These are phyloP conservation scores for Boletus pseudo-olivaceus DNA, from an alignment of 768 basidiomycete species.

Conservation along the genomic window DNA sequence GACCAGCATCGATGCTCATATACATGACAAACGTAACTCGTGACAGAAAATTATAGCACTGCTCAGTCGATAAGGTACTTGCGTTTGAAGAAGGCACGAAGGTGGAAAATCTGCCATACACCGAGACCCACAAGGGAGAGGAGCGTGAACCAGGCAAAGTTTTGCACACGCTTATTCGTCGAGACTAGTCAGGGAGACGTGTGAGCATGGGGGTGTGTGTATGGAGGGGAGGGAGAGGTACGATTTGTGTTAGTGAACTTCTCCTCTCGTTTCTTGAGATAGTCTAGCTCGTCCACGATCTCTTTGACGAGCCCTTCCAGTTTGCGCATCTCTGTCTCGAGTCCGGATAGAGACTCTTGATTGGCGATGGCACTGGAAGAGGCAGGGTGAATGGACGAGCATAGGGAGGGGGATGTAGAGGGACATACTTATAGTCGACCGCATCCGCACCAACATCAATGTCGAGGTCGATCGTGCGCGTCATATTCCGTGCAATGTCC, in stretches of 20 bases:
- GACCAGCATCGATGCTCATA: not conserved
- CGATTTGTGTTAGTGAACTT: slow-evolving; percentile 86
- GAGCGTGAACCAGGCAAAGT: slow-evolving; percentile 89
- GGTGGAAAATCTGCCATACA: slow-evolving; percentile 92
- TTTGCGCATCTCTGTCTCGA: slow-evolving; percentile 98
- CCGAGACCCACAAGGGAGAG: slow-evolving; percentile 75
- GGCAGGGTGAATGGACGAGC: not conserved
- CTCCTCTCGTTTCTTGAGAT: slow-evolving; percentile 87
- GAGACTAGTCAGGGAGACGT: slow-evolving; percentile 54
- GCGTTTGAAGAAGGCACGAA: slow-evolving; percentile 93
- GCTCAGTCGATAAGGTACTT: slow-evolving; percentile 86
- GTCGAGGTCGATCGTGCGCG: slow-evolving; percentile 84
- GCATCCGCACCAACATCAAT: slow-evolving; percentile 98
- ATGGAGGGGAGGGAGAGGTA: slow-evolving; percentile 40
- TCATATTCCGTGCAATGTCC: slow-evolving; percentile 47
- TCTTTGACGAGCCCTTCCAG: slow-evolving; percentile 94
- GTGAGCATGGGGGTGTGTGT: not conserved
- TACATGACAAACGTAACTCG: slow-evolving; percentile 2
- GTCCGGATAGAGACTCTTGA: slow-evolving; percentile 90
- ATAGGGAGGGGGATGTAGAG: not conserved
- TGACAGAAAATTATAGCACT: slow-evolving; percentile 7
- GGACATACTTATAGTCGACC: slow-evolving; percentile 92
- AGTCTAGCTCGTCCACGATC: slow-evolving; percentile 89
- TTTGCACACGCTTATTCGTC: slow-evolving; percentile 87
- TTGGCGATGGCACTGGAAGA: slow-evolving; percentile 87